Conservation (phyloP, 345 rosid genomes). For the Turritis glabra region DNA sequence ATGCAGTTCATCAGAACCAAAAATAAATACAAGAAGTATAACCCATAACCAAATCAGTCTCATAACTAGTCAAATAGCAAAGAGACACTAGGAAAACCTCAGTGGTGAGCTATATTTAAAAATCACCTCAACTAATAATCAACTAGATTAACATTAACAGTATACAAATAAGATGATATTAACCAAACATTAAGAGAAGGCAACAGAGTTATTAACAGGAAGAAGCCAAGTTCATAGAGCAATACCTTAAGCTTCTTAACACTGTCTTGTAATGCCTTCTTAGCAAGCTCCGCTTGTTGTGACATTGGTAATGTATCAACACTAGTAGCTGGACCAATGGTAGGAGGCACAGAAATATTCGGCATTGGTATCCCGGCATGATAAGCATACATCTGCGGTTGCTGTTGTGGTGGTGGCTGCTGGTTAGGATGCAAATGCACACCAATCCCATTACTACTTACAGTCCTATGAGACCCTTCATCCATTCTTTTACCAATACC, state of each 20-base stretch:
- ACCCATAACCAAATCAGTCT: slow-evolving; percentile 1
- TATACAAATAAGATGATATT: not conserved
- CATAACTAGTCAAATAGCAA: slow-evolving; percentile 7
- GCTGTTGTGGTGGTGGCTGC: slow-evolving; percentile 26
- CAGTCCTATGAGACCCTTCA: slow-evolving; percentile 51
- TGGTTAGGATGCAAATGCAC: slow-evolving; percentile 35
- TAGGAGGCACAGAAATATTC: slow-evolving; percentile 41
- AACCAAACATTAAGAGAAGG: slow-evolving; percentile 3
- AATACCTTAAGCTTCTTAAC: slow-evolving; percentile 66
- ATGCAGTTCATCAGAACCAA: slow-evolving; percentile 24
- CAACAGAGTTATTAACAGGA: not conserved
- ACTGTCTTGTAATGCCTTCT: slow-evolving; percentile 63
- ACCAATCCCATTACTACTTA: slow-evolving; percentile 33
- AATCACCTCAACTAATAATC: slow-evolving; percentile 9
- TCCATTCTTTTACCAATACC: slow-evolving; percentile 87
- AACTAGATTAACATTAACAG: slow-evolving; percentile 11
- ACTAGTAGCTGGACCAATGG: slow-evolving; percentile 54
- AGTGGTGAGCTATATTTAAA: not conserved
- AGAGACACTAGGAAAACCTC: not conserved
- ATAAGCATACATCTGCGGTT: slow-evolving; percentile 46
- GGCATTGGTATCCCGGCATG: slow-evolving; percentile 35
- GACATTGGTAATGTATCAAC: slow-evolving; percentile 59
- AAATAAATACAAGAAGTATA: not conserved
- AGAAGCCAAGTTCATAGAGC: slow-evolving; percentile 19
- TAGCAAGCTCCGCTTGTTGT: slow-evolving; percentile 77